Evolutionary conservation across 495 filamentous ascomycete species (phyloP), one percentile per base, ranked within the genome.

Genomic region (Trichoderma virens): DNA sequence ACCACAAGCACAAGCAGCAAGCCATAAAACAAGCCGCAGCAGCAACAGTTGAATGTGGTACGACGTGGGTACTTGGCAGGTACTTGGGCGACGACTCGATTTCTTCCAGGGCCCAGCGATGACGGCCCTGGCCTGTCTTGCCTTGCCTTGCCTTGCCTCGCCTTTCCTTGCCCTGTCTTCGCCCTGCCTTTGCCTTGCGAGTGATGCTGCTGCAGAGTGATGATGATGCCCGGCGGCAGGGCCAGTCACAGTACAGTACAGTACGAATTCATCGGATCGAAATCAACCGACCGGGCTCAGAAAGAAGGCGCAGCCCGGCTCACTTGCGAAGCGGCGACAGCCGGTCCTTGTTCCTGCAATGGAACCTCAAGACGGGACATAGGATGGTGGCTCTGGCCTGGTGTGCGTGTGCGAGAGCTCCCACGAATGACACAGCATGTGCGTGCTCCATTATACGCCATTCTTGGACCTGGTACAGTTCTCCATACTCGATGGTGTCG

Each of bases 331-430:
- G 51, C 51, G 51, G 51, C 51, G 51, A 56, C 51, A 56, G 51
- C 51, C 51, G 51, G 51, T 56, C 51, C 51, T 56, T 56, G 51
- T 9, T 56, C 9, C 51, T 56, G 51, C 51, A 56, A 56, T 31
- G 27, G 51, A 28, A 56, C 51, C 18, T n/a, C 5, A 16, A 45
- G n/a, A 45, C 41, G 41, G 9, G 41, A 45, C 41, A 35, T 35
- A 13, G 34, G 34, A 35, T 35, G 34, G 34, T 47, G 43, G 43
- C 43, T 47, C 16, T n/a, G 34, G 5, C 34, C 43, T 25, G 43
- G 23, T 47, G 23, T 47, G 43, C 43, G 18, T 47, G 43, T 47
- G 16, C 43, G n/a, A n/a, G n/a, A 8, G 20, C 6, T 7, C 18
- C 43, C 9, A 13, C 34, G 34, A 35, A 13, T 35, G 34, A 13